Percentiles rank a stretch among this genome's conserved stretches.
Evolutionary conservation across 805 yeast genomes (phyloP).

Genomic region (Ogataea thermomethanolica): DNA sequence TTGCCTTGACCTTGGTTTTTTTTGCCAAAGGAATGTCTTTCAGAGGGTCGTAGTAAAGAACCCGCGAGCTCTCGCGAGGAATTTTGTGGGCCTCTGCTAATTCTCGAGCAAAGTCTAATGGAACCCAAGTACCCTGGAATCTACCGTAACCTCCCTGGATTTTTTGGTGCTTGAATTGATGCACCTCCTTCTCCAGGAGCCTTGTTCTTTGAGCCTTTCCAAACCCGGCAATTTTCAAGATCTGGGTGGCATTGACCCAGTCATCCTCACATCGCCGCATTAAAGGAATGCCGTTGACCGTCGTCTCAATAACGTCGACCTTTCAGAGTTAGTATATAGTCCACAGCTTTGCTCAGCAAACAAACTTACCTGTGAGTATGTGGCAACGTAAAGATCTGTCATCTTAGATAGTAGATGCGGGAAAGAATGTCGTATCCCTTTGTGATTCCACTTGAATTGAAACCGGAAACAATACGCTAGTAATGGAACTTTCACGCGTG

Average conservation of each 20-base stretch:
- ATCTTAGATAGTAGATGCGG: conserved; percentile 6
- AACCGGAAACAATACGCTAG: neutral
- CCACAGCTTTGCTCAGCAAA: neutral
- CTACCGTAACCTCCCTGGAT: conserved; percentile 85
- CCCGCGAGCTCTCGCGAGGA: conserved; percentile 47
- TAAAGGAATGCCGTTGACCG: conserved; percentile 65
- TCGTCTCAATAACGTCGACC: conserved; percentile 57
- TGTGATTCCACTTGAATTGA: neutral
- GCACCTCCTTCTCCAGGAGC: conserved; percentile 72
- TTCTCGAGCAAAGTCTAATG: conserved; percentile 59
- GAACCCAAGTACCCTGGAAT: conserved; percentile 87
- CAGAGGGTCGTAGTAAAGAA: conserved; percentile 52
- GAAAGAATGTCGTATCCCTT: conserved; percentile 4
- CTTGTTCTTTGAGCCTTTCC: conserved; percentile 79
- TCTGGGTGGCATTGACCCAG: conserved; percentile 91
- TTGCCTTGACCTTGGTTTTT: conserved; percentile 33
- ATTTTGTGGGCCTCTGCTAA: conserved; percentile 52
- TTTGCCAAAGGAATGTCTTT: conserved; percentile 43
- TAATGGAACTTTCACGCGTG: no score
- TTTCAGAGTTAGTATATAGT: conserved; percentile 6
- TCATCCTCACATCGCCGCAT: conserved; percentile 91
- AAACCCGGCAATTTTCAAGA: conserved; percentile 70
- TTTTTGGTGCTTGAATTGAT: conserved; percentile 62
- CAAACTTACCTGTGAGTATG: conserved; percentile 42
- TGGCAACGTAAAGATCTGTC: conserved; percentile 38